A percentile compares a stretch with the other conserved stretches of the same genome.
phyloP scores from a whole-genome alignment of 352 stramenopile genomes.

The Globisporangium acanthophoron region DNA sequence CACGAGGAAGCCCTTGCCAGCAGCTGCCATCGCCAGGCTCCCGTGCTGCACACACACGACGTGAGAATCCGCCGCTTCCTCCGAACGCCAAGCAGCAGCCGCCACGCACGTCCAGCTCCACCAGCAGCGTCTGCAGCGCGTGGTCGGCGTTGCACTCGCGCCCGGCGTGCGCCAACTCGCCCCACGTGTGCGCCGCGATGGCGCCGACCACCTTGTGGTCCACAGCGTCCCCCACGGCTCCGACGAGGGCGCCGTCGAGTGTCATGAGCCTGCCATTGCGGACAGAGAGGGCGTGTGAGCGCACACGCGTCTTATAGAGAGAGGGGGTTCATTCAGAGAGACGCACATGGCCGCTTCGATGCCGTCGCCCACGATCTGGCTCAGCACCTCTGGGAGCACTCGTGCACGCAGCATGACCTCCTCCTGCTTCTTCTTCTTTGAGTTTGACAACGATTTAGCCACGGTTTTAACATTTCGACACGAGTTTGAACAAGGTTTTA shows the following conservation, averaged over 20 bases:
- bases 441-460: too few relatives aligned
- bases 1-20: conserved; percentile 67
- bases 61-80: too few relatives aligned
- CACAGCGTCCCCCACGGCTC: conserved; percentile 54
- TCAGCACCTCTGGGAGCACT: conserved; percentile 71
- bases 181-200: conserved; percentile 81
- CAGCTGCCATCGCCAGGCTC: conserved; percentile 54
- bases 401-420: conserved; percentile 67
- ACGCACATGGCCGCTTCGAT: conserved; percentile 70
- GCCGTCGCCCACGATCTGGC: conserved; percentile 72
- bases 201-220: conserved; percentile 85
- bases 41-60: conserved; percentile 25
- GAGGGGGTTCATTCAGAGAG: background rate
- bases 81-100: background rate
- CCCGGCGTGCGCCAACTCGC: conserved; percentile 69
- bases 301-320: background rate
- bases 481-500: too few relatives aligned
- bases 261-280: conserved; percentile 58
- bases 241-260: conserved; percentile 78
- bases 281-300: too few relatives aligned
- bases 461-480: too few relatives aligned
- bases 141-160: conserved; percentile 58
- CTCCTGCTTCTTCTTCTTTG: background rate
- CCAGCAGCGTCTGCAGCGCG: conserved; percentile 54
- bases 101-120: conserved; percentile 59